Conservation (phyloP, 495 filamentous ascomycete species). For the Chaetomium tenue region DNA sequence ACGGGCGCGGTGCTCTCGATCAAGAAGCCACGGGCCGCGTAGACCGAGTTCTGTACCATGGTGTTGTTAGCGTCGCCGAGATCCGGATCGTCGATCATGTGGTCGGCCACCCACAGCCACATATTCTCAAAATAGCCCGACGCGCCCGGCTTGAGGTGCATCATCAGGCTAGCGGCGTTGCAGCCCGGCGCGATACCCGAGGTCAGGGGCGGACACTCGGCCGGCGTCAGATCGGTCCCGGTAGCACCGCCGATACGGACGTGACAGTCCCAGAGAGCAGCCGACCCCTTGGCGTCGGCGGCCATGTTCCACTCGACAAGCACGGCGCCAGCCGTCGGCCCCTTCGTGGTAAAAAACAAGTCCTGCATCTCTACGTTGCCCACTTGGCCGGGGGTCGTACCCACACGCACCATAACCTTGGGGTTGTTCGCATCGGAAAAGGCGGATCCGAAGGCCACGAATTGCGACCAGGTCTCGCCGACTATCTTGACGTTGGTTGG, state of each 20-base stretch:
- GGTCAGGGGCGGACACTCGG: slow-evolving; percentile 49
- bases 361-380: slow-evolving; percentile 82
- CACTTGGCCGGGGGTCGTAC: slow-evolving; percentile 17
- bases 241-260: slow-evolving; percentile 35
- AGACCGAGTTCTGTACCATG: slow-evolving; percentile 48
- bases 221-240: slow-evolving; percentile 63
- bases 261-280: slow-evolving; percentile 24
- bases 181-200: slow-evolving; percentile 34
- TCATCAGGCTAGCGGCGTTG: slow-evolving; percentile 61
- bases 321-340: slow-evolving; percentile 74
- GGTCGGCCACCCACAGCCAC: slow-evolving; percentile 53
- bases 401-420: slow-evolving; percentile 44
- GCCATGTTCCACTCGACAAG: slow-evolving; percentile 83
- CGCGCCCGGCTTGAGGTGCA: slow-evolving; percentile 70
- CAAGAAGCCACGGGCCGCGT: slow-evolving; percentile 75
- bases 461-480: no score
- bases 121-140: slow-evolving; percentile 81
- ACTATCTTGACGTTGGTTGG: slow-evolving; percentile 48
- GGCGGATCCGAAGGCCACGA: no score
- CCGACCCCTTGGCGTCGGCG: not conserved
- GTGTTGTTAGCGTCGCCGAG: slow-evolving; percentile 2
- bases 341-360: slow-evolving; percentile 67
- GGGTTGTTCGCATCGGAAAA: no score
- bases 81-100: slow-evolving; percentile 19
- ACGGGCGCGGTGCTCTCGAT: slow-evolving; percentile 57